Conservation (phyloP, 1,139 yeast genomes). For the Blastobotrys indianensis region DNA sequence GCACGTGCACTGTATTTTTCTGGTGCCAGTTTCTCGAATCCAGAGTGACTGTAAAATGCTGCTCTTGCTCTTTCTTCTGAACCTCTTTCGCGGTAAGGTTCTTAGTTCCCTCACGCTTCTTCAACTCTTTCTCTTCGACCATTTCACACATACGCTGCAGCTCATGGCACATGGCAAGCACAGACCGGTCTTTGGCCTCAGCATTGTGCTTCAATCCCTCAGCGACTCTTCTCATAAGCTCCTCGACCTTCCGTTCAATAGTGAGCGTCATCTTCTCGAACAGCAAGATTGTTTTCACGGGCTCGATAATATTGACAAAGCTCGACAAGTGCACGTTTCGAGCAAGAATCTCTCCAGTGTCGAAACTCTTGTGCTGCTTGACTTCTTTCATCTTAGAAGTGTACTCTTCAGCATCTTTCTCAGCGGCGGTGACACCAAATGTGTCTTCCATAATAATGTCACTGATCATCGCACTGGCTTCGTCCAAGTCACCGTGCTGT, state of each 20-base stretch:
- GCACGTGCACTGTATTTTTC: conserved; percentile 47
- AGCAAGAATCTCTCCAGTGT: conserved; percentile 75
- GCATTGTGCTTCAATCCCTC: conserved; percentile 68
- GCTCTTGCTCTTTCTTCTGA: conserved; percentile 19
- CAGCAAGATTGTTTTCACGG: conserved; percentile 58
- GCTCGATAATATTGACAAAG: conserved; percentile 60
- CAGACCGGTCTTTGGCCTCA: conserved; percentile 53
- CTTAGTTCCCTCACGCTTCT: conserved; percentile 28
- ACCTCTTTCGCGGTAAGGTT: conserved; percentile 22
- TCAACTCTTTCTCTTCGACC: conserved; percentile 24
- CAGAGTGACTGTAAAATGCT: conserved; percentile 65
- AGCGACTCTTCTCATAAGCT: conserved; percentile 67
- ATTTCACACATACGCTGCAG: conserved; percentile 52
- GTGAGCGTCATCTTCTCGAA: conserved; percentile 61
- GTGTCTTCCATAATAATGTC: conserved; percentile 84
- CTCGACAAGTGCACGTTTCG: conserved; percentile 54
- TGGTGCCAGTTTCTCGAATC: conserved; percentile 54
- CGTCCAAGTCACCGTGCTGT: conserved; percentile 70
- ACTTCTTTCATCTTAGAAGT: conserved; percentile 85
- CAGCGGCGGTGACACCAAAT: conserved; percentile 90
- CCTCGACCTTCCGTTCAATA: conserved; percentile 72
- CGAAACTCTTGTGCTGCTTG: conserved; percentile 81
- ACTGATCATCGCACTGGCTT: conserved; percentile 54
- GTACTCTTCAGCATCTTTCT: conserved; percentile 92
- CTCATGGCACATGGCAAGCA: conserved; percentile 69